Base-by-base conservation (phyloP, 352 stramenopile genomes). In the Pythium sukuiense region DNA sequence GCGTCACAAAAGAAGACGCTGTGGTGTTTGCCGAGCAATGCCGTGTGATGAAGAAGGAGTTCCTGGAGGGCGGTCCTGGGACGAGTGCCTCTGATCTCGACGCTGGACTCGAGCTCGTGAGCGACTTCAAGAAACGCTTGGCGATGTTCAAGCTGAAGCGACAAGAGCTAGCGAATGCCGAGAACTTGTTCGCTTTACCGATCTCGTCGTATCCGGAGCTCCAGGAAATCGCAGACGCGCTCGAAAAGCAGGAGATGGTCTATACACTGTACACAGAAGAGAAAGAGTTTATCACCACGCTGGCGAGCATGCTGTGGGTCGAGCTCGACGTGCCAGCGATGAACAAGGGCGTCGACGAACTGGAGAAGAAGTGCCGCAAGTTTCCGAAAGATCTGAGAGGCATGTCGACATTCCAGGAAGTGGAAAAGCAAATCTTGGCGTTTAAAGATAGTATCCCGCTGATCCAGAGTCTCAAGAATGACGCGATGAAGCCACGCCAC, bases 371-470 rank as follows among this genome's bases (percentile, higher is more conserved):
- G 18, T 92, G 88, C 65, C 85, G 90, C 24, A 97, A 97, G 67
- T 86, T 98, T 35, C 89, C 92, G 0, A 97, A 97, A 62, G 88
- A 97, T 2, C 76, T 97, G 2, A 95, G 96, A 29, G 74, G 85
- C 6, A 92, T 97, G 73, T 90, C 89, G 18, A 97, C 91, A 1
- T 98, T 98, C 53, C 76, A 91, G 41, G 85, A 96, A 67, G 90
- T 98, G 9, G 88, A 98, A 67, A 90, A 92, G 57, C 81, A 96
- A 60, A 96, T 98, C 16, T 64, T 88, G 13, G 86, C 94, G n/a
- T 98, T 98, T 66, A 97, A 97, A 64, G 91, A 98, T 32, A 95
- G 86, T 65, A 97, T 98, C 24, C 93, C 93, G 18, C 73, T 98
- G 1, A 98, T 98, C 63, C 88, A 97, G 50, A 95, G 87, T 65